phyloP scores from a whole-genome alignment of 768 basidiomycete genomes.

The Suillus occidentalis region DNA sequence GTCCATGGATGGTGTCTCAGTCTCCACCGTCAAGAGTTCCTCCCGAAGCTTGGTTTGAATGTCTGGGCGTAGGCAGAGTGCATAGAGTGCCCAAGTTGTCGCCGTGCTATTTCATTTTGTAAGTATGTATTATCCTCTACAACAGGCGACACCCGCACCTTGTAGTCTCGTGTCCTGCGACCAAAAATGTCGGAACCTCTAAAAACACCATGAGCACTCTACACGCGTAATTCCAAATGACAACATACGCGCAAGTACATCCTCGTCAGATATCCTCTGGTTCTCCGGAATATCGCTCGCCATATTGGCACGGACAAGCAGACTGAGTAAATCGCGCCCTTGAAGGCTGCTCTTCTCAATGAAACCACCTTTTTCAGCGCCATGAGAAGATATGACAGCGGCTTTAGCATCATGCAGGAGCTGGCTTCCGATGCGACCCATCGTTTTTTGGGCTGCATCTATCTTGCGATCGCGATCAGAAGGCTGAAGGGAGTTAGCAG shows the following conservation, averaged over 20 bases:
- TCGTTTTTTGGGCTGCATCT: constrained; percentile 37
- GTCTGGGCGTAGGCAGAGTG: constrained; percentile 46
- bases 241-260: constrained; percentile 56
- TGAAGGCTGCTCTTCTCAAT: constrained; percentile 34
- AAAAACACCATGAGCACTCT: neutral
- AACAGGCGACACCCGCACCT: constrained; percentile 31
- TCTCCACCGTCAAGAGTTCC: constrained; percentile 51
- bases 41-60: constrained; percentile 57
- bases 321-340: constrained; percentile 56
- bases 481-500: constrained; percentile 18
- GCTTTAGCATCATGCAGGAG: constrained; percentile 52
- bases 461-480: constrained; percentile 18
- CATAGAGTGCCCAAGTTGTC: constrained; percentile 59
- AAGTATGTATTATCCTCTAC: neutral
- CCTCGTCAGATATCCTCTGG: constrained; percentile 59
- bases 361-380: constrained; percentile 24
- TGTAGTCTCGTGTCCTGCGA: constrained; percentile 62
- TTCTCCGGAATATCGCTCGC: constrained; percentile 54
- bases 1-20: constrained; percentile 68
- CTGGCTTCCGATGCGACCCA: constrained; percentile 49
- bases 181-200: constrained; percentile 64
- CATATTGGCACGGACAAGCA: constrained; percentile 65
- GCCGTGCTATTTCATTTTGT: constrained; percentile 30
- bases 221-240: too few relatives aligned
- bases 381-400: constrained; percentile 23